These are phyloP conservation scores for Yarrowia sp. DNA, from an alignment of 805 yeast species.

Conservation along the genomic window DNA sequence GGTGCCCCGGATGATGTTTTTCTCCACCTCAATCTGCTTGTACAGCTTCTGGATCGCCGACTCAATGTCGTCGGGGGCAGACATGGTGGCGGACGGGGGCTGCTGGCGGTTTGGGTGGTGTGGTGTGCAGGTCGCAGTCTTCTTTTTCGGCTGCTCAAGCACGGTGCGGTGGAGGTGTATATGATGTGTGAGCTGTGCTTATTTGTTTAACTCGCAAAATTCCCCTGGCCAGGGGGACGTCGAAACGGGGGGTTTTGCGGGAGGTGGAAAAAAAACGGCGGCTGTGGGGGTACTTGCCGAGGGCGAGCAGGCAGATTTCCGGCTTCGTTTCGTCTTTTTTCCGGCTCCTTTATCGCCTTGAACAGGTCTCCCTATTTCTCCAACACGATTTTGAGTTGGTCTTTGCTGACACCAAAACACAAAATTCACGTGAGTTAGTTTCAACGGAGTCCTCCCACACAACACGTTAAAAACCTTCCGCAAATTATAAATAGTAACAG, in stretches of 20 bases:
- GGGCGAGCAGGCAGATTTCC: too few relatives aligned
- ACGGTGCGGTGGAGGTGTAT: conserved; percentile 23
- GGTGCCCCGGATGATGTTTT: conserved; percentile 87
- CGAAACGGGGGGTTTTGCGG: too few relatives aligned
- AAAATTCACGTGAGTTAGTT: conserved; percentile 36
- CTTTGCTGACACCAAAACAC: conserved; percentile 34
- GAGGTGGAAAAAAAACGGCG: too few relatives aligned
- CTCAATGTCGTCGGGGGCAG: conserved; percentile 38
- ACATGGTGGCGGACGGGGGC: conserved; percentile 8
- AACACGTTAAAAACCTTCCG: conserved; percentile 21
- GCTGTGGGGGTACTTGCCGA: too few relatives aligned
- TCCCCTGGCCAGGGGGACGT: neutral
- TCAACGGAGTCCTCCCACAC: conserved; percentile 19
- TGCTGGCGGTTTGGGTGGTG: neutral
- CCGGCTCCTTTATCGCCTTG: too few relatives aligned
- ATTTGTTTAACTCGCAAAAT: conserved; percentile 9
- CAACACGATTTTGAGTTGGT: conserved; percentile 13
- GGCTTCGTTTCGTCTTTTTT: too few relatives aligned
- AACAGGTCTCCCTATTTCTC: too few relatives aligned
- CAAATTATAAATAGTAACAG: conserved; percentile 25
- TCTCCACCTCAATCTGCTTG: conserved; percentile 86
- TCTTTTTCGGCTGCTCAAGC: too few relatives aligned
- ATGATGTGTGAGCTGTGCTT: conserved; percentile 17
- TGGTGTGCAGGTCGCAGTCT: too few relatives aligned
- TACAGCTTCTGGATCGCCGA: conserved; percentile 68